Conservation (phyloP, 1,284 basidiomycete species). For the Coniophora puteana region DNA sequence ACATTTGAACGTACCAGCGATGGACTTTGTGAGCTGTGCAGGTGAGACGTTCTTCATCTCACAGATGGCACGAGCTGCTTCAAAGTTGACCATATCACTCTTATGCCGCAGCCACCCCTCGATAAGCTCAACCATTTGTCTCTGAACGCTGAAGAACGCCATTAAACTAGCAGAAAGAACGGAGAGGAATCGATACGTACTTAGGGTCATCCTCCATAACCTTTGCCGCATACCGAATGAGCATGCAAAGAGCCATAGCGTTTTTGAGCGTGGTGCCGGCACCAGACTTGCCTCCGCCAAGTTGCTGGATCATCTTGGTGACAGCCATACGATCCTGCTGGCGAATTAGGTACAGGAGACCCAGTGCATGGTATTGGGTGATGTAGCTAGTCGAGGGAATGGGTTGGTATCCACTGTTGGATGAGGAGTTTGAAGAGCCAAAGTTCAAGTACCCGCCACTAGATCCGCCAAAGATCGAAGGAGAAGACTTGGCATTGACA, state of each 20-base stretch:
- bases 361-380: slow-evolving; percentile 96
- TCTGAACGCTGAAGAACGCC: slow-evolving; percentile 65
- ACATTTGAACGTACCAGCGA: slow-evolving; percentile 77
- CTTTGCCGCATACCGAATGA: slow-evolving; percentile 96
- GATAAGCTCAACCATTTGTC: slow-evolving; percentile 90
- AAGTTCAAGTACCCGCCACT: slow-evolving; percentile 70
- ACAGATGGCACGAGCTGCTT: slow-evolving; percentile 96
- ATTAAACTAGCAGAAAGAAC: slow-evolving; percentile 7
- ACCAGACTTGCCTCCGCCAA: slow-evolving; percentile 85
- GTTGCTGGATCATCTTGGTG: slow-evolving; percentile 98
- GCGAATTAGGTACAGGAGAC: slow-evolving; percentile 91
- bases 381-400: slow-evolving; percentile 88
- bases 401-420: slow-evolving; percentile 67
- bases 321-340: slow-evolving; percentile 99
- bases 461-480: slow-evolving; percentile 59
- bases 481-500: slow-evolving; percentile 83
- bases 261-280: slow-evolving; percentile 85
- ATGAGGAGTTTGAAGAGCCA: slow-evolving; percentile 46
- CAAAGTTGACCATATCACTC: slow-evolving; percentile 99
- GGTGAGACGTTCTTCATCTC: slow-evolving; percentile 87
- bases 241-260: slow-evolving; percentile 98
- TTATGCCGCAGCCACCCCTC: slow-evolving; percentile 98
- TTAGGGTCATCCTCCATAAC: slow-evolving; percentile 99
- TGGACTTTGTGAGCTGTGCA: slow-evolving; percentile 81
- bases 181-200: slow-evolving; percentile 43